Conservation (phyloP, 2,329 filamentous ascomycete genomes). For the Sarocladium strictum region DNA sequence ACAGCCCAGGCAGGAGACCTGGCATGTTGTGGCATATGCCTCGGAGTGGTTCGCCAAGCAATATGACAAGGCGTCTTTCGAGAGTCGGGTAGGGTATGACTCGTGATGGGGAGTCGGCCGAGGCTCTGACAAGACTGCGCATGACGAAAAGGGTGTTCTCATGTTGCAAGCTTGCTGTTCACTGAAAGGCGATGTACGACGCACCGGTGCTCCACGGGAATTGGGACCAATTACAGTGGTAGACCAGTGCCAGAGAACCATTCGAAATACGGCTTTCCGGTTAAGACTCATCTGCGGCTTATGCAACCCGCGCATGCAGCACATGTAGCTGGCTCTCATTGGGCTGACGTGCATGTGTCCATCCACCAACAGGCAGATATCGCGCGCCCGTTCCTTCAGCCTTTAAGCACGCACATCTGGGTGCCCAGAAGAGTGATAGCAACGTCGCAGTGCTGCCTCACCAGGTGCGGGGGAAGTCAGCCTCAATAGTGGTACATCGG, state of each 20-base stretch:
- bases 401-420: not conserved
- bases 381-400: not conserved
- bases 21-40: no score
- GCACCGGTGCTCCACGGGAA: no score
- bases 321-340: not conserved
- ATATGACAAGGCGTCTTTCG: no score
- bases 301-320: not conserved
- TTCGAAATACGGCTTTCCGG: not conserved
- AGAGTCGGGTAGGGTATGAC: no score
- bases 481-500: not conserved
- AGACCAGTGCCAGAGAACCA: not conserved
- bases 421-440: not conserved
- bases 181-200: no score
- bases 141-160: no score
- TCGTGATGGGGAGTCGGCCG: no score
- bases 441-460: not conserved
- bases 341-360: not conserved
- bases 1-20: no score
- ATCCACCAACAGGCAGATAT: not conserved
- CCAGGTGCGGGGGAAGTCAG: not conserved
- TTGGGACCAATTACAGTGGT: no score
- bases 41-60: no score
- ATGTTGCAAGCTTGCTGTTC: no score
- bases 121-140: no score
- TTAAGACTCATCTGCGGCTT: not conserved